Evolutionary conservation across 768 basidiomycete species (phyloP).

Genomic region (Rhodosporidiobolus odoratus): DNA sequence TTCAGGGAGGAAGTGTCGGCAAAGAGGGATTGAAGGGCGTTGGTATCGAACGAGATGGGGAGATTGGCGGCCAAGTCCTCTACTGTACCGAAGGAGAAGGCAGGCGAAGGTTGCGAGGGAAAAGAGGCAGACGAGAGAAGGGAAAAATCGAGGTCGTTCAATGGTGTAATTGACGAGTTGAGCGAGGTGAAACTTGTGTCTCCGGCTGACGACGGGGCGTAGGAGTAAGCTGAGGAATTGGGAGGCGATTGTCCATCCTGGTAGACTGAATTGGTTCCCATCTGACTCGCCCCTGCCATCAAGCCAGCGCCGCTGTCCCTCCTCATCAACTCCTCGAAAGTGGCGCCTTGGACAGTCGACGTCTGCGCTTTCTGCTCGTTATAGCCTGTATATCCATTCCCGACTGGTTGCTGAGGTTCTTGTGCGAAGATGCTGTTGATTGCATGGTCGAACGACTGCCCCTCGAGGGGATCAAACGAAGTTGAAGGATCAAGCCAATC

Average conservation of each 20-base stretch:
- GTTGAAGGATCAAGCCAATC: not conserved
- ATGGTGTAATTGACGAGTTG: not conserved
- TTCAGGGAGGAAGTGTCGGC: not conserved
- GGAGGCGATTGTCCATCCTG: not conserved
- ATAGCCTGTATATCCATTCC: too few relatives aligned
- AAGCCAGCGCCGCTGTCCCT: not conserved
- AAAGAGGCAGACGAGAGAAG: not conserved
- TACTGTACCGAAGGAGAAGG: not conserved
- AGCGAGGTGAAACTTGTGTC: not conserved
- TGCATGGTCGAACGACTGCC: not conserved
- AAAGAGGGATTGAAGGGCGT: constrained; percentile 1
- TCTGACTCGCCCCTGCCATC: not conserved
- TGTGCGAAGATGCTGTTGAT: too few relatives aligned
- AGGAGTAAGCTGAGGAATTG: not conserved
- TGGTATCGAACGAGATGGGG: not conserved
- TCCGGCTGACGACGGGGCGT: not conserved
- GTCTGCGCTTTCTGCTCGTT: too few relatives aligned
- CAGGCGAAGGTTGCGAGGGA: not conserved
- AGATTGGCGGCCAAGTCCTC: not conserved
- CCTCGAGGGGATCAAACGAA: not conserved
- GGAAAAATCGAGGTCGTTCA: not conserved
- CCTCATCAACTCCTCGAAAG: not conserved
- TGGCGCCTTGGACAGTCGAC: not conserved
- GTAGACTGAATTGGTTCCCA: not conserved
- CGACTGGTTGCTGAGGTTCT: too few relatives aligned